Base-by-base conservation (phyloP, 2,329 filamentous ascomycete species). In the Davidsoniella neocaledoniae region DNA sequence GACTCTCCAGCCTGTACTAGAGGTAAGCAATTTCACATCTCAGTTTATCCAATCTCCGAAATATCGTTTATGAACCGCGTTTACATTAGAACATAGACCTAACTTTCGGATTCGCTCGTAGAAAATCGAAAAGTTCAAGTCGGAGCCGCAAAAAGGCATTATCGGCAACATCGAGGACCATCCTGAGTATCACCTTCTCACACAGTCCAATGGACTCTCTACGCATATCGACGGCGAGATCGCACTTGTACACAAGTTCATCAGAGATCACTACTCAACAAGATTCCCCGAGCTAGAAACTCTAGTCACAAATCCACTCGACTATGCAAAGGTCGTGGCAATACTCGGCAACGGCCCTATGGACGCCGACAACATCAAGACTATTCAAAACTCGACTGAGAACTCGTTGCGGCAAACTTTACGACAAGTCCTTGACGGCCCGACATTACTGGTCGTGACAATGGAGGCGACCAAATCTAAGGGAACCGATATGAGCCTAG, bases 191-290 rank as follows among this genome's bases (percentile, higher is more conserved):
- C 79, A 86, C 63, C 77, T 94, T 36, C 68, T 94, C 52, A 93
- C 86, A 33, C 81, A 91, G 62, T 87, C 87, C 14, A 94, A 94
- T 62, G 83, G 81, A 21, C 73, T 94, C 6, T 94, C 91, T 0
- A 93, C 90, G 5, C 83, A 84, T 55, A 95, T 96, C 57, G 88
- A 94, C 57, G 86, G 85, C 61, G 90, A 96, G 64, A 84, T 96
- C 43, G 83, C 84, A 33, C 75, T 91, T 6, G 85, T 96, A 19
- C 91, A 98, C 71, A 98, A 98, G 66, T 93, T 86, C 64, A 86
- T 95, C 53, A 79, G 90, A 59, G 91, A 98, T 60, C 86, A 95
- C 65, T 98, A 98, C 67, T 94, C 88, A 8, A 74, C 83, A 16
- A 79, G 90, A 54, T 98, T 96, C 59, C 90, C 91, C 0, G 90